Base-by-base conservation (phyloP, 2,329 filamentous ascomycete genomes). In the Ophiostoma quercus region DNA sequence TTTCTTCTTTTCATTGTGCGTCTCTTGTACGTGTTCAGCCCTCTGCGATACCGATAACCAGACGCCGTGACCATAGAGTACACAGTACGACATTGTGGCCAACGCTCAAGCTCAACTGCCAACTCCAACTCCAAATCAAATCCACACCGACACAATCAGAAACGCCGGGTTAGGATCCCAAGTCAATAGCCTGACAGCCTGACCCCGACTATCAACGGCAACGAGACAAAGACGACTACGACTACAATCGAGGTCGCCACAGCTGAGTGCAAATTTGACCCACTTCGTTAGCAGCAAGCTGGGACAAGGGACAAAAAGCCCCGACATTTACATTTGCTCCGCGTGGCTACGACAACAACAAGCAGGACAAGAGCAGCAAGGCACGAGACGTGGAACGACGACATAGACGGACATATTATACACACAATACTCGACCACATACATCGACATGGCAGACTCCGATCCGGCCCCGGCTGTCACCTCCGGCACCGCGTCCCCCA, bases 401-500 rank as follows among this genome's bases (percentile, higher is more conserved):
- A n/a, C 16, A n/a, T 47, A 47, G 16, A 47, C 43, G 16, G 16
- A n/a, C 43, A 47, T 8, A n/a, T 2, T 1, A 7, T 11, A 34
- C 67, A 47, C 16, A 37, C 22, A 2, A 69, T 11, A 54, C 32
- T n/a, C 19, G 43, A 47, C 43, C 16, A 6, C 66, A 12, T 12
- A 51, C 47, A 29, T 22, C 22, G 22, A 71, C 22, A 72, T 70
- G 69, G 70, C 69, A 57, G 69, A 69, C 69, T 62, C 71, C 5
- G 70, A 70, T 66, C 16, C 69, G 29, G 66, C 69, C 16, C 63
- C 72, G 47, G 67, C 67, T 32, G 68, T 39, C 54, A 75, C 75
- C 41, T 73, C 79, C 72, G 78, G 80, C 70, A 75, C 75, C 57
- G 72, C 68, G 54, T 73, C 72, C 68, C 73, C 74, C 43, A 83